Percentiles rank a stretch among this genome's conserved stretches.
Evolutionary conservation across 352 stramenopile genomes (phyloP).

Genomic region (Pythium angustatum): DNA sequence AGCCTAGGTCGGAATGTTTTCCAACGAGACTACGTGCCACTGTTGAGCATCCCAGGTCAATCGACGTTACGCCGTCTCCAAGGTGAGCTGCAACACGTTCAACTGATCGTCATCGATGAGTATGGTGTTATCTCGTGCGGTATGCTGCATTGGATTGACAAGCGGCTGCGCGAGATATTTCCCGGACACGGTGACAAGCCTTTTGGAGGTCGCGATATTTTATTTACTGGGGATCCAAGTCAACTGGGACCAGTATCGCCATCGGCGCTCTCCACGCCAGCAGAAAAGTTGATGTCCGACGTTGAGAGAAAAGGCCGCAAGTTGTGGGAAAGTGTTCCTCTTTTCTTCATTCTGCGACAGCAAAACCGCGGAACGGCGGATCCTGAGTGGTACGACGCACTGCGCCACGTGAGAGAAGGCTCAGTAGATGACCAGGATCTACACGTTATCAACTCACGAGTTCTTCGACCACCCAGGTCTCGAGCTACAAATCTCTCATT

Average conservation of each 20-base stretch:
- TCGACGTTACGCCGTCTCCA: neutral
- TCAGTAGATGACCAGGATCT: neutral
- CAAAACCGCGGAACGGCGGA: neutral
- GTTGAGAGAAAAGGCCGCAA: neutral
- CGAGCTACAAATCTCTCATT: neutral
- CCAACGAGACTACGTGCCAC: neutral
- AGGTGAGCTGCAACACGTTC: neutral
- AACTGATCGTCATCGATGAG: neutral
- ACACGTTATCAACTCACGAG: neutral
- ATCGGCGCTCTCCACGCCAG: neutral
- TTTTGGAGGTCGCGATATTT: neutral
- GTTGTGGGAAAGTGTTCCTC: too few relatives aligned
- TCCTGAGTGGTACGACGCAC: neutral
- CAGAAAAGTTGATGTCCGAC: neutral
- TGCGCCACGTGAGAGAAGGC: neutral
- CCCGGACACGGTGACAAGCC: neutral
- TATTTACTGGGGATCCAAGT: neutral
- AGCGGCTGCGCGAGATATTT: neutral
- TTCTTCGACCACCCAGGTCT: neutral
- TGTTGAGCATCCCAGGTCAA: neutral
- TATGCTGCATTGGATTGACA: conserved; percentile 1
- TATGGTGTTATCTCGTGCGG: neutral
- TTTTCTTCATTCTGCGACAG: conserved; percentile 4
- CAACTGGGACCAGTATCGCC: conserved; percentile 4
- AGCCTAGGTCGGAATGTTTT: neutral